A percentile compares a stretch with the other conserved stretches of the same genome.
Evolutionary conservation across 768 basidiomycete genomes (phyloP).

Genomic region (Psilocybe tampanensis): DNA sequence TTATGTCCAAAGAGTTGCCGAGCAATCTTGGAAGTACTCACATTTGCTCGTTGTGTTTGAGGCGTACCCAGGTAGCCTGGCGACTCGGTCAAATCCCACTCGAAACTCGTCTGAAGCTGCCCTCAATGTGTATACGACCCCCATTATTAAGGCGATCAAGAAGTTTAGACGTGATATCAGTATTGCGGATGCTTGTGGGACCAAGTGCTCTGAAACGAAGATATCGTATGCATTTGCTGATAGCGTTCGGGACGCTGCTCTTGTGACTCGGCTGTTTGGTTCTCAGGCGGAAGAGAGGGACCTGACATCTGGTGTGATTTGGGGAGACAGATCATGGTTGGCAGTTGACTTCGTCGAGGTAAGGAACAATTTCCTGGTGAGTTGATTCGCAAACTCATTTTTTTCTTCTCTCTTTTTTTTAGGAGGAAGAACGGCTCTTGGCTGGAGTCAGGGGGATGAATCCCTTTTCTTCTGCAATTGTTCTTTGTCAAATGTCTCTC

Average conservation of each 20-base stretch:
- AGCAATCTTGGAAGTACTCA: slow-evolving; percentile 65
- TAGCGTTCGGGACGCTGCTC: slow-evolving; percentile 58
- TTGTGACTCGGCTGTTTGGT: slow-evolving; percentile 56
- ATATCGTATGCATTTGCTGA: slow-evolving; percentile 67
- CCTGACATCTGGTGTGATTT: slow-evolving; percentile 44
- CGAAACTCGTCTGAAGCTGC: slow-evolving; percentile 15
- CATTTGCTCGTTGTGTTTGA: slow-evolving; percentile 65
- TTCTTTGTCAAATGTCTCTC: slow-evolving; percentile 56
- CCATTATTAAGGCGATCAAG: slow-evolving; percentile 69
- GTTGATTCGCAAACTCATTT: not conserved
- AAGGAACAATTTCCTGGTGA: not conserved
- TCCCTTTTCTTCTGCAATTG: slow-evolving; percentile 63
- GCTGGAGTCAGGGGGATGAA: slow-evolving; percentile 66
- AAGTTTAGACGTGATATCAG: slow-evolving; percentile 64
- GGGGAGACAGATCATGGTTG: slow-evolving; percentile 69
- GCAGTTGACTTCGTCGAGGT: slow-evolving; percentile 58
- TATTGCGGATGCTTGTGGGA: slow-evolving; percentile 62
- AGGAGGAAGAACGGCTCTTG: slow-evolving; percentile 64
- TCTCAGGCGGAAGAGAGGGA: slow-evolving; percentile 54
- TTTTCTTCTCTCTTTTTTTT: slow-evolving; percentile 6
- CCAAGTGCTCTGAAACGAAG: slow-evolving; percentile 43
- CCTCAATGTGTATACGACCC: slow-evolving; percentile 60
- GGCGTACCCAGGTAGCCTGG: slow-evolving; percentile 55
- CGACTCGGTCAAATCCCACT: slow-evolving; percentile 26
- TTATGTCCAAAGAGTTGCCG: slow-evolving; percentile 44